These are phyloP conservation scores for Ailanthus altissimus DNA, from an alignment of 345 rosid species.

Conservation along the genomic window DNA sequence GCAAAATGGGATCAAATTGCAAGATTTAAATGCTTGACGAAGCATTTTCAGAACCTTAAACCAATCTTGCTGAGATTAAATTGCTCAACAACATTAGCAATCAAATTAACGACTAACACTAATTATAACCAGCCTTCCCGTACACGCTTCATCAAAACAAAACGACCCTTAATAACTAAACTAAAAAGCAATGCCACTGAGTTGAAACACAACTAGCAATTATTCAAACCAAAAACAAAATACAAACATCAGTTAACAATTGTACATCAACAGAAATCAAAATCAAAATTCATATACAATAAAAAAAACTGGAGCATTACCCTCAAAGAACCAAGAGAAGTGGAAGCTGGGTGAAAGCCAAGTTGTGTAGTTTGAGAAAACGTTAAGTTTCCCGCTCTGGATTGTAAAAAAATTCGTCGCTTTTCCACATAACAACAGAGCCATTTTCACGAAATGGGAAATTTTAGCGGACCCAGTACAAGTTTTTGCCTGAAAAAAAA, in stretches of 20 bases:
- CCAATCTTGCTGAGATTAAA: neutral
- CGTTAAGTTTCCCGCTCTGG: constrained; percentile 29
- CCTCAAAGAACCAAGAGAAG: constrained; percentile 52
- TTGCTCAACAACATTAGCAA: neutral
- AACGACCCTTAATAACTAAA: neutral
- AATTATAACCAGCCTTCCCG: neutral
- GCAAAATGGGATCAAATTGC: neutral
- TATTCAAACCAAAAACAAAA: neutral
- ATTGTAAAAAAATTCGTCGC: constrained; percentile 19
- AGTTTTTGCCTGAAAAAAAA: neutral
- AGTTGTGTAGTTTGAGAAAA: constrained; percentile 27
- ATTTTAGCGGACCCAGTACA: neutral
- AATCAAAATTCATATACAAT: neutral
- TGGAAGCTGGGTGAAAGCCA: constrained; percentile 27
- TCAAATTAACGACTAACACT: neutral
- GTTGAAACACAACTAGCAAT: neutral
- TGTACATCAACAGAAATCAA: neutral
- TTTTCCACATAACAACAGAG: constrained; percentile 22
- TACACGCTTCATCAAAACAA: neutral
- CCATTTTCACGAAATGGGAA: constrained; percentile 5
- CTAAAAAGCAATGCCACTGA: neutral
- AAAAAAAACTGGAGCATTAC: constrained; percentile 24
- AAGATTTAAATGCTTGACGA: neutral
- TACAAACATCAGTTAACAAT: neutral
- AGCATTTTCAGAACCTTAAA: neutral